Conservation (phyloP, 495 filamentous ascomycete genomes). For the Penicillium tannophilum region DNA sequence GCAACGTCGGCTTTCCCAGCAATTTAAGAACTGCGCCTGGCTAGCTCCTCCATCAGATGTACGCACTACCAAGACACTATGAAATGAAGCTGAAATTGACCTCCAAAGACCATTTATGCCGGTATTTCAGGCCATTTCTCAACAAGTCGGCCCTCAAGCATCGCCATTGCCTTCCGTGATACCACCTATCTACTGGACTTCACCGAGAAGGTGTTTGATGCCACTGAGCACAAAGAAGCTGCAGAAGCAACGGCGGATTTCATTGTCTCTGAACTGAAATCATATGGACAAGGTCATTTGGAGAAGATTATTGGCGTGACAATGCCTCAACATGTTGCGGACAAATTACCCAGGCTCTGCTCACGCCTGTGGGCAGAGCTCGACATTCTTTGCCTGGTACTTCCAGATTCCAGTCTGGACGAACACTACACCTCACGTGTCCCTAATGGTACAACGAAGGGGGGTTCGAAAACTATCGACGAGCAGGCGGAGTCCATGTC, state of each 20-base stretch:
- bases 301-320: constrained; percentile 67
- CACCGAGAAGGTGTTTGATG: constrained; percentile 54
- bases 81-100: background rate
- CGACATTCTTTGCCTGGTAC: constrained; percentile 72
- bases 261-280: constrained; percentile 52
- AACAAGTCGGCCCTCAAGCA: constrained; percentile 50
- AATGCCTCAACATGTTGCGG: constrained; percentile 47
- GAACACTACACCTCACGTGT: constrained; percentile 23
- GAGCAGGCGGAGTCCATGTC: constrained; percentile 88
- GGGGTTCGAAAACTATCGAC: constrained; percentile 63
- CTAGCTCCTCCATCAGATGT: constrained; percentile 24
- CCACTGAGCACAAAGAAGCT: constrained; percentile 28
- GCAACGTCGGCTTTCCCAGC: constrained; percentile 32
- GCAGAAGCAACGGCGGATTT: constrained; percentile 52
- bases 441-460: constrained; percentile 18
- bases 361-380: constrained; percentile 79
- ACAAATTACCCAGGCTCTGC: constrained; percentile 57
- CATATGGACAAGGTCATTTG: constrained; percentile 62
- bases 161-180: constrained; percentile 75
- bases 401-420: constrained; percentile 31
- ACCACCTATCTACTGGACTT: constrained; percentile 79
- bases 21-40: constrained; percentile 31
- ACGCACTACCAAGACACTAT: constrained; percentile 5
- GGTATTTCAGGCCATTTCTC: constrained; percentile 60
- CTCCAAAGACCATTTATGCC: constrained; percentile 61